Evolutionary conservation across 1,284 basidiomycete genomes (phyloP).

Genomic region (Heliocybe sulcata): DNA sequence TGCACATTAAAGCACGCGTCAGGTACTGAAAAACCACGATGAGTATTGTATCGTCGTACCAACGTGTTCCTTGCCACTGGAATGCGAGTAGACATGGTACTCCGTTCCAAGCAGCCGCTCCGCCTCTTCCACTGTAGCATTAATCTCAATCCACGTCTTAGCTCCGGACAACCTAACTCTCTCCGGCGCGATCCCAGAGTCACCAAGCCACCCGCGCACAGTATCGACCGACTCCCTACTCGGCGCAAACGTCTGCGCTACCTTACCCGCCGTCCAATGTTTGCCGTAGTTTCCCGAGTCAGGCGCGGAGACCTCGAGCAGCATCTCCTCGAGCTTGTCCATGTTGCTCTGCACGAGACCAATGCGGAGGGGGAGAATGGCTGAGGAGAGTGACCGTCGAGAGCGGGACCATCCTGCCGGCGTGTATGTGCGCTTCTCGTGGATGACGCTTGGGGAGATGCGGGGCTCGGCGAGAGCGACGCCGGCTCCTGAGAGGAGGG

Average conservation of each 20-base stretch:
- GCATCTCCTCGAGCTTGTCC: constrained; percentile 30
- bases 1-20: constrained; percentile 16
- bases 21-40: too few species aligned
- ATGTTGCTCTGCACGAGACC: constrained; percentile 38
- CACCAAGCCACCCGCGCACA: constrained; percentile 35
- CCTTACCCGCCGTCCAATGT: constrained; percentile 30
- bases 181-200: constrained; percentile 24
- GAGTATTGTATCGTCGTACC: constrained; percentile 23
- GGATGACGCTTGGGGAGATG: constrained; percentile 19
- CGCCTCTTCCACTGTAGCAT: constrained; percentile 35
- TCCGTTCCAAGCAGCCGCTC: constrained; percentile 36
- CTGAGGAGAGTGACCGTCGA: constrained; percentile 22
- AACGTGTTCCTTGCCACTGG: constrained; percentile 26
- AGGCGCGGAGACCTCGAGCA: constrained; percentile 39
- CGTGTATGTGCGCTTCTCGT: constrained; percentile 27
- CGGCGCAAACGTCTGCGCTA: constrained; percentile 35
- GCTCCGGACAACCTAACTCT: constrained; percentile 25
- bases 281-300: constrained; percentile 32
- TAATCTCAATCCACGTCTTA: constrained; percentile 35
- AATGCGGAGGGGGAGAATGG: constrained; percentile 33
- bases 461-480: neutral
- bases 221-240: constrained; percentile 29
- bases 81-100: constrained; percentile 37
- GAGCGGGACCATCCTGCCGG: constrained; percentile 29
- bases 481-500: neutral